Conservation (phyloP, 768 basidiomycete genomes). For the Lepiota venenata region DNA sequence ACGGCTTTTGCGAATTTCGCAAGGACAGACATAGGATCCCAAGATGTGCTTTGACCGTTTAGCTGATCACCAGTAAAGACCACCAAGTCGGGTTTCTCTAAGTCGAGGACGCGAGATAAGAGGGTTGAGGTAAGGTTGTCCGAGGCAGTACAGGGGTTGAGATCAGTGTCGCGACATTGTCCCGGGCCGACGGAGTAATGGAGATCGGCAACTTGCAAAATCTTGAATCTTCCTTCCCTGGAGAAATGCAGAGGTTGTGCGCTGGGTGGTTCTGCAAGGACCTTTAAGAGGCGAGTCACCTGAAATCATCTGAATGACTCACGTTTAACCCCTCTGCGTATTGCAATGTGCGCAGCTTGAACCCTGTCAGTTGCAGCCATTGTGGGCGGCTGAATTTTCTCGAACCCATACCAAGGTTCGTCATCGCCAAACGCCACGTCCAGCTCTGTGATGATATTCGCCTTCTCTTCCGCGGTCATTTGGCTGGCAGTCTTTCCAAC, state of each 20-base stretch:
- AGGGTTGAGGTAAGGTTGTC: slow-evolving; percentile 81
- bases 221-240: slow-evolving; percentile 79
- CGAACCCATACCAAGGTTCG: slow-evolving; percentile 83
- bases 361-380: slow-evolving; percentile 36
- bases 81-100: slow-evolving; percentile 86
- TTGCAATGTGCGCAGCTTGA: slow-evolving; percentile 61
- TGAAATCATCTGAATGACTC: slow-evolving; percentile 20
- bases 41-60: slow-evolving; percentile 87
- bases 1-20: slow-evolving; percentile 85
- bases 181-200: slow-evolving; percentile 87
- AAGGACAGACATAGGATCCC: slow-evolving; percentile 85
- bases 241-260: slow-evolving; percentile 84
- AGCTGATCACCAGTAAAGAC: slow-evolving; percentile 94
- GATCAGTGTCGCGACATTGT: slow-evolving; percentile 68
- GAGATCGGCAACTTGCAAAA: slow-evolving; percentile 89
- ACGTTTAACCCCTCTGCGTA: slow-evolving; percentile 75
- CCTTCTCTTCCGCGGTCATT: slow-evolving; percentile 54
- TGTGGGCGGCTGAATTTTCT: slow-evolving; percentile 63
- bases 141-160: slow-evolving; percentile 54
- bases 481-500: slow-evolving; percentile 59
- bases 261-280: slow-evolving; percentile 54
- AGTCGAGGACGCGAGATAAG: slow-evolving; percentile 65
- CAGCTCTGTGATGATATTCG: slow-evolving; percentile 82
- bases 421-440: slow-evolving; percentile 88
- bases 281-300: slow-evolving; percentile 4